Evolutionary conservation across 345 rosid species (phyloP).

Genomic region (Noccaea caerulescens): DNA sequence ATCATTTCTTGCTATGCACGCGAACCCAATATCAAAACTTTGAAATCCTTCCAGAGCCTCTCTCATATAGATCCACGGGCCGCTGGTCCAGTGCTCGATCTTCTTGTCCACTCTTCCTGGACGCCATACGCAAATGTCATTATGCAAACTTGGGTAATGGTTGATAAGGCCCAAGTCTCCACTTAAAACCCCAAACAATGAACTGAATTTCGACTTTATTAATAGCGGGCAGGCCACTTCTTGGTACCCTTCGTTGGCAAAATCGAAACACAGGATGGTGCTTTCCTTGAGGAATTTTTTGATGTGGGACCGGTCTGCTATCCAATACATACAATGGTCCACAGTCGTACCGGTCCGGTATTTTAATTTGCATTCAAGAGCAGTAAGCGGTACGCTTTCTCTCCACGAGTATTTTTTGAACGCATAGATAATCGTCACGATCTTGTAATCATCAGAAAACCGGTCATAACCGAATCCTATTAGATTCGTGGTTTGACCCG

Average conservation of each 20-base stretch:
- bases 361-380: slow-evolving; percentile 5
- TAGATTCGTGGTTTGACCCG: slow-evolving; percentile 1
- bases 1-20: slow-evolving; percentile 9
- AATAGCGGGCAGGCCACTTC: not conserved
- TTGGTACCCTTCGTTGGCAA: slow-evolving; percentile 2
- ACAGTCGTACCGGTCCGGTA: not conserved
- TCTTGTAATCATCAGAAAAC: slow-evolving; percentile 21
- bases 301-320: slow-evolving; percentile 12
- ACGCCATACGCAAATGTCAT: slow-evolving; percentile 2
- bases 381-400: not conserved
- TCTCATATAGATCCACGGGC: not conserved
- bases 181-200: slow-evolving; percentile 7
- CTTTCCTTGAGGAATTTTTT: not conserved
- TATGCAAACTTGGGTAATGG: slow-evolving; percentile 4
- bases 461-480: slow-evolving; percentile 27
- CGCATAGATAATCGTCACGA: not conserved
- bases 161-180: slow-evolving; percentile 9
- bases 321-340: slow-evolving; percentile 25
- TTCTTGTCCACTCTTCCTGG: not conserved
- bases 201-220: not conserved
- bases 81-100: not conserved
- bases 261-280: slow-evolving; percentile 21
- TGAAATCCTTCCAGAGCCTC: not conserved
- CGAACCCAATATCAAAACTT: not conserved
- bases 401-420: slow-evolving; percentile 21